phyloP scores from a whole-genome alignment of 2,329 filamentous ascomycete genomes.

The Pseudofabraea citricarpa region DNA sequence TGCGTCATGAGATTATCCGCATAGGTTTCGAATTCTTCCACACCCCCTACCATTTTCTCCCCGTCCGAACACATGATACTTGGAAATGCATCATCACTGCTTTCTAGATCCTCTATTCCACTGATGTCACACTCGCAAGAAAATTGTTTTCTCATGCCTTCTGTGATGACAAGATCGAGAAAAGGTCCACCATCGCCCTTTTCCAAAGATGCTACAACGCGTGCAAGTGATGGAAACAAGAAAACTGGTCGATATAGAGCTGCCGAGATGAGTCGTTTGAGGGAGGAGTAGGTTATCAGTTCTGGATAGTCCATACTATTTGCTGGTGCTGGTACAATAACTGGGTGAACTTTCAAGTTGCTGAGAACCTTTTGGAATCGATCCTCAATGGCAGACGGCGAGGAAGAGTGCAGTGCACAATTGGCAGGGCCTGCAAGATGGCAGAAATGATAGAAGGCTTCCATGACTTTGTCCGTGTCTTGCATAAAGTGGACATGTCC shows the following conservation, averaged over 20 bases:
- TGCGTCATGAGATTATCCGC: constrained; percentile 20
- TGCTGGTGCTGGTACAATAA: constrained; percentile 14
- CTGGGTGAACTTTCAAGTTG: constrained; percentile 30
- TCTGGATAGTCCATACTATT: constrained; percentile 11
- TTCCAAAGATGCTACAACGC: constrained; percentile 22
- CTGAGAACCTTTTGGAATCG: constrained; percentile 32
- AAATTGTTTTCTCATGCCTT: constrained; percentile 6
- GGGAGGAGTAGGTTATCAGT: constrained; percentile 23
- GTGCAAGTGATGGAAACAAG: constrained; percentile 23
- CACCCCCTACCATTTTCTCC: constrained; percentile 10
- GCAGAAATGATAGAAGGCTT: constrained; percentile 23
- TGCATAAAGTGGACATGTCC: constrained; percentile 37
- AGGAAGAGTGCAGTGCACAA: constrained; percentile 20
- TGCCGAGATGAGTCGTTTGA: constrained; percentile 20
- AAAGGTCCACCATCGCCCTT: constrained; percentile 39
- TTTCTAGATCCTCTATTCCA: constrained; percentile 8
- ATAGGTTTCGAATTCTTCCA: constrained; percentile 22
- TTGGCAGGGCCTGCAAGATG: constrained; percentile 26
- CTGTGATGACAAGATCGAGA: constrained; percentile 8
- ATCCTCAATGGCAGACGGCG: constrained; percentile 15
- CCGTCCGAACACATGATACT: constrained; percentile 26
- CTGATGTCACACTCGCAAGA: constrained; percentile 5
- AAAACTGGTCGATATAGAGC: constrained; percentile 24
- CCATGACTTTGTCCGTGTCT: constrained; percentile 24
- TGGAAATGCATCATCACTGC: constrained; percentile 15